These are phyloP conservation scores for Kwoniella sp. DNA, from an alignment of 768 basidiomycete species.

Conservation along the genomic window DNA sequence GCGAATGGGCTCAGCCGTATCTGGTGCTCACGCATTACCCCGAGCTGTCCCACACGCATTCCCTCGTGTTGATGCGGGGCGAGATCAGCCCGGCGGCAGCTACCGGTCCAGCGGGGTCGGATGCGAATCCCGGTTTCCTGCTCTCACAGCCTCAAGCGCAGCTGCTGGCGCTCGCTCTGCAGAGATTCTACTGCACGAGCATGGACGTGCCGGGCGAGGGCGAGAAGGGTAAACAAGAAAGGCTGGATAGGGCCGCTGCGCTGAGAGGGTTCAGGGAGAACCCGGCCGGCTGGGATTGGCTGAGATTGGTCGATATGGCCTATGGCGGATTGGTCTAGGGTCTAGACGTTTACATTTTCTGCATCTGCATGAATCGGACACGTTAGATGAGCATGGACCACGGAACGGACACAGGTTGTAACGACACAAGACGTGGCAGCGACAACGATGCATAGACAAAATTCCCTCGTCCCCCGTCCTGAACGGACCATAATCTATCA, in stretches of 20 bases:
- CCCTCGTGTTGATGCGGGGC: constrained; percentile 81
- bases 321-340: constrained; percentile 52
- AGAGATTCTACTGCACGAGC: constrained; percentile 71
- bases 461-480: too few species aligned
- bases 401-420: too few species aligned
- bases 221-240: constrained; percentile 58
- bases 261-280: constrained; percentile 74
- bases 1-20: constrained; percentile 84
- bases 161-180: constrained; percentile 73
- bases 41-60: constrained; percentile 78
- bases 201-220: constrained; percentile 34
- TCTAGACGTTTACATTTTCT: too few species aligned
- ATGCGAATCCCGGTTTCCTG: constrained; percentile 39
- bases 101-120: constrained; percentile 24
- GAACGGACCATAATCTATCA: too few species aligned
- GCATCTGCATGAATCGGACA: too few species aligned
- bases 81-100: constrained; percentile 72
- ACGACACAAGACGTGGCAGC: too few species aligned
- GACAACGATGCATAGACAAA: too few species aligned
- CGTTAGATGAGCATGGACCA: too few species aligned
- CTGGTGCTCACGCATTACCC: constrained; percentile 89
- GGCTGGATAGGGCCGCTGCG: constrained; percentile 60
- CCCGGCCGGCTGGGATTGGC: constrained; percentile 79
- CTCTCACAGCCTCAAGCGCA: constrained; percentile 82
- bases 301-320: constrained; percentile 67